These are phyloP conservation scores for Amphicarpaea edgeworthii DNA, from an alignment of 306 rosid species.

Conservation along the genomic window DNA sequence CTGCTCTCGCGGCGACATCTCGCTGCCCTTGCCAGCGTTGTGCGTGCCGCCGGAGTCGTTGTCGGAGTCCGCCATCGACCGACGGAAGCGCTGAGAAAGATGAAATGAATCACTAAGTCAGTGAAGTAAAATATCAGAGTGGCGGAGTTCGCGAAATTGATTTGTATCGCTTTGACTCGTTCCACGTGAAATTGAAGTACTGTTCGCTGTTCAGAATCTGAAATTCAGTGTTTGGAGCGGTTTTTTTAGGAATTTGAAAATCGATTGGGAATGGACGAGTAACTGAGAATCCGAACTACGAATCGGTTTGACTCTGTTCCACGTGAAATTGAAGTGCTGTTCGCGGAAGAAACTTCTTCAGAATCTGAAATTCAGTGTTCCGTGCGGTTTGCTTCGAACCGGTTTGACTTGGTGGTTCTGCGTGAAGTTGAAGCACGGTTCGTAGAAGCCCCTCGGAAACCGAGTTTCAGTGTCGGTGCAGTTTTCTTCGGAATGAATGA, in stretches of 20 bases:
- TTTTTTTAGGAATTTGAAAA: not conserved
- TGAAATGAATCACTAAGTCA: constrained; percentile 23
- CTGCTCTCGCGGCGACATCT: constrained; percentile 78
- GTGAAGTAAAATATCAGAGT: not conserved
- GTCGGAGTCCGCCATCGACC: constrained; percentile 87
- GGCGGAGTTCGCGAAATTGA: not conserved
- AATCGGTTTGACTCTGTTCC: not conserved
- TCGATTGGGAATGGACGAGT: not conserved
- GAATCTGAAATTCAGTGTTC: not conserved
- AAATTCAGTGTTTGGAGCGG: not conserved
- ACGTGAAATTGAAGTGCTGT: constrained; percentile 23
- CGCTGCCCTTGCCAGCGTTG: constrained; percentile 53
- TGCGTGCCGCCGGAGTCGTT: constrained; percentile 78
- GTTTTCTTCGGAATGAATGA: not conserved
- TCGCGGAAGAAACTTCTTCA: not conserved
- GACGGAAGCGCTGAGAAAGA: constrained; percentile 16
- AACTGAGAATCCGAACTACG: not conserved
- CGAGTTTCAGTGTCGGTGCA: not conserved
- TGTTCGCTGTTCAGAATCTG: not conserved
- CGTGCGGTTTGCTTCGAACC: not conserved
- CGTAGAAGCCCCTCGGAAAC: not conserved
- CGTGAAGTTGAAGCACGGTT: constrained; percentile 1
- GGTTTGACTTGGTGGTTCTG: constrained; percentile 14
- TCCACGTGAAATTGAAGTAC: constrained; percentile 13
- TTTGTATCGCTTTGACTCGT: constrained; percentile 8